phyloP scores from a whole-genome alignment of 768 basidiomycete genomes.

The Trametes cubensis region DNA sequence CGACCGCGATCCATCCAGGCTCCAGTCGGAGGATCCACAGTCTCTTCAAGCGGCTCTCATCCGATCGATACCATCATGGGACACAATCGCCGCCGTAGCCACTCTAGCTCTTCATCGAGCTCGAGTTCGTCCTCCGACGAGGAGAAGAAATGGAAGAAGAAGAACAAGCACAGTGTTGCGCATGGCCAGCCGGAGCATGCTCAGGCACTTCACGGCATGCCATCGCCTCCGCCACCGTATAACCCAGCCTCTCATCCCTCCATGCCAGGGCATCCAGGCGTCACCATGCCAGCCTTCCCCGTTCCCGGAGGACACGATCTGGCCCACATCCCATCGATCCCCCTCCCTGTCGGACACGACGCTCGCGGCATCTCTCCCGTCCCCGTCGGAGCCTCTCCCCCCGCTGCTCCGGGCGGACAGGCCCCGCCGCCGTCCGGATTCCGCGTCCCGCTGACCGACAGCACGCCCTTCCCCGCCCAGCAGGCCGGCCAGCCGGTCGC shows the following conservation, averaged over 20 bases:
- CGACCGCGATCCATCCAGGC: too few relatives aligned
- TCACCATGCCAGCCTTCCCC: constrained; percentile 14
- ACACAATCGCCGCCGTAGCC: constrained; percentile 28
- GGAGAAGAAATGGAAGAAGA: constrained; percentile 36
- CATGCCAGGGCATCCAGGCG: neutral
- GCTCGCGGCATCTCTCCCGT: constrained; percentile 3
- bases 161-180: constrained; percentile 26
- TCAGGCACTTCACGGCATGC: constrained; percentile 10
- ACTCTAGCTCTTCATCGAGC: constrained; percentile 27
- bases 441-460: constrained; percentile 57
- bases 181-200: constrained; percentile 13
- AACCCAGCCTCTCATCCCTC: neutral
- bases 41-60: too few relatives aligned
- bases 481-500: constrained; percentile 55
- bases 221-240: neutral
- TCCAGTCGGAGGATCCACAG: too few relatives aligned
- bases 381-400: neutral
- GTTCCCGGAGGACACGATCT: constrained; percentile 1
- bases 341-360: neutral
- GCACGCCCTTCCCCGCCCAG: constrained; percentile 41
- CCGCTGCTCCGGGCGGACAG: constrained; percentile 17
- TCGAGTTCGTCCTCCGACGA: constrained; percentile 29
- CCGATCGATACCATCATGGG: constrained; percentile 5
- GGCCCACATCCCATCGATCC: constrained; percentile 17
- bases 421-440: constrained; percentile 63